Percentiles rank a stretch among this genome's conserved stretches.
phyloP scores from a whole-genome alignment of 2,329 filamentous ascomycete species.

The Corinectria fuckeliana region DNA sequence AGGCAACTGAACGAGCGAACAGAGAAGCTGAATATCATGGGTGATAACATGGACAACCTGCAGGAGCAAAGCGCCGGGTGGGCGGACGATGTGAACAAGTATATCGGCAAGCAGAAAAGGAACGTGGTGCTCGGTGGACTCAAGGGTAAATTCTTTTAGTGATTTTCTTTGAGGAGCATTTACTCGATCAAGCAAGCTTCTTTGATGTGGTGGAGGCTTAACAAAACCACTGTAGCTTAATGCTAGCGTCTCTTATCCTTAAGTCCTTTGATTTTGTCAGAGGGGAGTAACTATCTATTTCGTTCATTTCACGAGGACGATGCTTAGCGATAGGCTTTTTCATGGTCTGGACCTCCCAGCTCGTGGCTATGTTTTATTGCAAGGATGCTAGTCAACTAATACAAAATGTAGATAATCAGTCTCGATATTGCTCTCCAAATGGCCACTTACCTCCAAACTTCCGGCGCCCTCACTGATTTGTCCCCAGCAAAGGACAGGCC shows the following conservation, averaged over 20 bases:
- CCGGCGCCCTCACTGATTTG: too few species aligned
- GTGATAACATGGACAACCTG: constrained; percentile 83
- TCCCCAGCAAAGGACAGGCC: too few species aligned
- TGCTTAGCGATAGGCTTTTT: not conserved
- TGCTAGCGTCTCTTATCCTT: not conserved
- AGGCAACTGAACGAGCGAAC: constrained; percentile 90
- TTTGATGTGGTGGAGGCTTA: not conserved
- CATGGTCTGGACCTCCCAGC: too few species aligned
- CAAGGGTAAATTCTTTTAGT: constrained; percentile 63
- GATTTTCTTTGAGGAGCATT: not conserved
- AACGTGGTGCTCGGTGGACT: constrained; percentile 77
- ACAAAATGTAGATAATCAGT: too few species aligned
- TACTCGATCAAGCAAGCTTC: not conserved
- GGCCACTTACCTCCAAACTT: too few species aligned
- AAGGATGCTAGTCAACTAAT: too few species aligned
- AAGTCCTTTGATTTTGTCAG: not conserved
- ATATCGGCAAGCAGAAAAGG: constrained; percentile 84
- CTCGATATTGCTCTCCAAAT: too few species aligned
- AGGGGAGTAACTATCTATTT: not conserved
- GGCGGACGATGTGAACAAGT: constrained; percentile 89
- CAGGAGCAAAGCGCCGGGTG: constrained; percentile 83
- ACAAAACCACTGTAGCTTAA: not conserved
- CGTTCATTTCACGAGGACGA: not conserved
- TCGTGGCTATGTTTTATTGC: too few species aligned
- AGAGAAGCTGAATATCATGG: constrained; percentile 82